Evolutionary conservation across 805 yeast species (phyloP).

Genomic region (Lipomyces spencermartinsiae): DNA sequence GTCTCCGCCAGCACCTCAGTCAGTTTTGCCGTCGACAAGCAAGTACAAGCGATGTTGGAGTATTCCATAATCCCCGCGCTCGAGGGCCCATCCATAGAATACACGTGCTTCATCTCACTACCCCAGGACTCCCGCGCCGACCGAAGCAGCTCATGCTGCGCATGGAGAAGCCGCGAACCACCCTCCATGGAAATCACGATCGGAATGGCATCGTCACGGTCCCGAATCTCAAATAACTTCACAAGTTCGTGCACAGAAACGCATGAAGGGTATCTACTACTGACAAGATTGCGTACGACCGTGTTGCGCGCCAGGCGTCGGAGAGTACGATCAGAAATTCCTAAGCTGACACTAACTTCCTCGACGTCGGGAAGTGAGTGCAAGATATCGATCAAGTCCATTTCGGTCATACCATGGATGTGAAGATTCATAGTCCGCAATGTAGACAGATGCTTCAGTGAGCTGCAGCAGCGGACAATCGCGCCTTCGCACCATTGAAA

Average conservation of each 20-base stretch:
- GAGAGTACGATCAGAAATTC: slow-evolving; percentile 11
- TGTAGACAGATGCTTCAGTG: slow-evolving; percentile 7
- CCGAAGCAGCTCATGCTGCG: background rate
- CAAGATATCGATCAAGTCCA: slow-evolving; percentile 8
- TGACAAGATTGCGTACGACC: background rate
- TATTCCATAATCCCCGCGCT: slow-evolving; percentile 4
- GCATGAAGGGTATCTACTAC: slow-evolving; percentile 12
- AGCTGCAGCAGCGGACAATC: background rate
- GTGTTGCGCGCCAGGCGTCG: background rate
- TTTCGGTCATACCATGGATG: slow-evolving; percentile 11
- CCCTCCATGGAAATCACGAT: slow-evolving; percentile 11
- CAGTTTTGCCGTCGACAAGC: background rate
- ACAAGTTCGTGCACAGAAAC: slow-evolving; percentile 3
- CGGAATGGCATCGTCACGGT: slow-evolving; percentile 14
- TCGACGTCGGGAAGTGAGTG: background rate
- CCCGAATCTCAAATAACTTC: slow-evolving; percentile 7
- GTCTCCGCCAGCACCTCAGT: too few relatives aligned
- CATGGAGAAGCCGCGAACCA: slow-evolving; percentile 7
- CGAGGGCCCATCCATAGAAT: background rate
- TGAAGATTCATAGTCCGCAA: slow-evolving; percentile 10
- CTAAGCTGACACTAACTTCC: background rate
- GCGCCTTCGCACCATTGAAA: slow-evolving; percentile 12
- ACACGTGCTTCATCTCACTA: background rate
- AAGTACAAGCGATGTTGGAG: background rate
- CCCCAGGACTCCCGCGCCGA: background rate